These are phyloP conservation scores for Dioszegia aurantiaca DNA, from an alignment of 768 basidiomycete species.

Conservation along the genomic window DNA sequence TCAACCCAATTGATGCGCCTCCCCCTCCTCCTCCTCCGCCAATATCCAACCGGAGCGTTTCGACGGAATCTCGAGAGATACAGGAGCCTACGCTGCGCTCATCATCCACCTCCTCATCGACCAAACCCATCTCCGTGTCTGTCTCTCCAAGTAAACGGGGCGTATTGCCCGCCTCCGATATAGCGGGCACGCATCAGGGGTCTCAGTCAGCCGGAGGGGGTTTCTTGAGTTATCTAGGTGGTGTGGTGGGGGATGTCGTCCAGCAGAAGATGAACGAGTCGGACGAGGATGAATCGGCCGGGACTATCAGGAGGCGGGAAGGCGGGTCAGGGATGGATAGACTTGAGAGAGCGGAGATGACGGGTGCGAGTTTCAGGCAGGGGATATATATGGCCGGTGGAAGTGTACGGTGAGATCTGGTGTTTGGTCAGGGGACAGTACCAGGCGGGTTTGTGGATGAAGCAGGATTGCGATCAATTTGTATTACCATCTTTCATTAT, in stretches of 20 bases:
- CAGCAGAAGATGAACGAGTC: background rate
- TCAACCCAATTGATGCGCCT: conserved; percentile 8
- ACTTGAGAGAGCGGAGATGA: conserved; percentile 13
- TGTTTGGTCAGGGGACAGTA: background rate
- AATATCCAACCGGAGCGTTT: background rate
- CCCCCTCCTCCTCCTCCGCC: conserved; percentile 11
- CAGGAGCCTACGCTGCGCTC: conserved; percentile 2
- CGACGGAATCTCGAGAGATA: background rate
- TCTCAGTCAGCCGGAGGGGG: background rate
- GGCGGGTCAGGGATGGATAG: background rate
- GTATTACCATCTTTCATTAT: background rate
- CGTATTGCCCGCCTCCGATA: background rate
- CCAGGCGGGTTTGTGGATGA: background rate
- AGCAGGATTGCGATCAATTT: background rate
- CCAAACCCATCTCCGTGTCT: conserved; percentile 7
- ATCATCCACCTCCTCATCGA: background rate
- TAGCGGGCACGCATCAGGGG: background rate
- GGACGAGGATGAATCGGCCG: background rate
- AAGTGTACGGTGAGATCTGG: background rate
- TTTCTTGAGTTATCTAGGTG: conserved; percentile 2
- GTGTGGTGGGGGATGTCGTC: background rate
- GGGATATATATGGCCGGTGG: conserved; percentile 3
- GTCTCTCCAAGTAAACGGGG: conserved; percentile 3
- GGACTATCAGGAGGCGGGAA: background rate
- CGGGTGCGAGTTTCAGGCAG: conserved; percentile 15